These are phyloP conservation scores for Tricholomella constricta DNA, from an alignment of 768 basidiomycete genomes.

Conservation along the genomic window DNA sequence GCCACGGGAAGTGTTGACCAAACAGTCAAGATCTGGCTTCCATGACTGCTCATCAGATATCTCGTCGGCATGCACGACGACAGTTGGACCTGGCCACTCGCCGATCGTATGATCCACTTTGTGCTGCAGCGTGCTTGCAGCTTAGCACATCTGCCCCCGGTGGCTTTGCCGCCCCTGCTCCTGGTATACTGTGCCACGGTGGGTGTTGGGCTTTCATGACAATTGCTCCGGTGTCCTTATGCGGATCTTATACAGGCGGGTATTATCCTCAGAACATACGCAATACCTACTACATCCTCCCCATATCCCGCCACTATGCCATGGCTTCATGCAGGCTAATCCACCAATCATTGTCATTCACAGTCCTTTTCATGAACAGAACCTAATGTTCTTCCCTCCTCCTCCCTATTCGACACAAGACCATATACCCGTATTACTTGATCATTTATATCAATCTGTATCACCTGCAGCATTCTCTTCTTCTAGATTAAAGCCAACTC, in stretches of 20 bases:
- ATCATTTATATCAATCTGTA: slow-evolving; percentile 25
- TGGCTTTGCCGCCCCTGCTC: slow-evolving; percentile 11
- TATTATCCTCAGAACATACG: slow-evolving; percentile 7
- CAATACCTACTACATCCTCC: slow-evolving; percentile 17
- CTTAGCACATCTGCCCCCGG: slow-evolving; percentile 8
- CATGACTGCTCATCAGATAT: slow-evolving; percentile 32
- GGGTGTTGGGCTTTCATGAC: slow-evolving; percentile 1
- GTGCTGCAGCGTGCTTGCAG: slow-evolving; percentile 4
- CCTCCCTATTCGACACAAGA: slow-evolving; percentile 11
- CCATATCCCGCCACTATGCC: slow-evolving; percentile 13
- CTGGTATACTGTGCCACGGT: slow-evolving; percentile 15
- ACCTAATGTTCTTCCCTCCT: slow-evolving; percentile 7
- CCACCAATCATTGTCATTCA: slow-evolving; percentile 24
- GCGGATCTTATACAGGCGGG: slow-evolving; percentile 4
- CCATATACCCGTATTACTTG: slow-evolving; percentile 21
- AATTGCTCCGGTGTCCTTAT: neutral
- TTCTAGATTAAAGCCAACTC: slow-evolving; percentile 8
- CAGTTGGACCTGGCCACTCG: neutral
- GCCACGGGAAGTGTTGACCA: slow-evolving; percentile 72
- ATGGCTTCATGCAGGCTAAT: slow-evolving; percentile 11
- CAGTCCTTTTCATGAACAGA: slow-evolving; percentile 22
- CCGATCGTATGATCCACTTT: slow-evolving; percentile 3
- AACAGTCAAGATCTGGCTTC: slow-evolving; percentile 65
- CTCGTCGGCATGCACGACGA: slow-evolving; percentile 5
- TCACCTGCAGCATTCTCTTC: slow-evolving; percentile 16